These are phyloP conservation scores for Escallonia rubra DNA, from an alignment of 129 eudicot genomes.

Conservation along the genomic window DNA sequence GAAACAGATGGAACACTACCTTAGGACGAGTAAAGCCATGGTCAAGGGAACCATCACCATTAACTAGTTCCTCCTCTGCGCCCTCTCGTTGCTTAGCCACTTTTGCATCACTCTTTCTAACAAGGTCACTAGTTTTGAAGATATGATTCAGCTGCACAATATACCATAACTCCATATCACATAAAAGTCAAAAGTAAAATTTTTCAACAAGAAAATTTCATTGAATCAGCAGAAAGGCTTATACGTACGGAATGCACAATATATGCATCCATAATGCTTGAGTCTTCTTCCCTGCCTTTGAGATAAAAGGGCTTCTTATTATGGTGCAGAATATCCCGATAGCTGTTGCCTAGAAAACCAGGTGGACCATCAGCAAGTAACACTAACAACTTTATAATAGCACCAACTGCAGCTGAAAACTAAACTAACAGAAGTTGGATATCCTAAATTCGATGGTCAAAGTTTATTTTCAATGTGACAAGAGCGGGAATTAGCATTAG, in stretches of 20 bases:
- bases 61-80: constrained; percentile 30
- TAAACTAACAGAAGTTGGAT: background rate
- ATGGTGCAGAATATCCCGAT: constrained; percentile 83
- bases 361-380: background rate
- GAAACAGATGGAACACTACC: constrained; percentile 28
- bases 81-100: constrained; percentile 51
- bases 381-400: no score
- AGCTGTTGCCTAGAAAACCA: constrained; percentile 63
- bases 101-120: constrained; percentile 64
- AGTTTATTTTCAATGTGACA: background rate
- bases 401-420: background rate
- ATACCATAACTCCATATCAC: background rate
- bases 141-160: constrained; percentile 85
- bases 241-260: constrained; percentile 74
- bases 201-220: no score
- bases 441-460: background rate
- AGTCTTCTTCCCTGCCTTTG: constrained; percentile 83
- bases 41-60: constrained; percentile 46
- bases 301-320: constrained; percentile 89
- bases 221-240: background rate
- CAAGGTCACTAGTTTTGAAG: constrained; percentile 58
- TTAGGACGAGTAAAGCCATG: constrained; percentile 93
- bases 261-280: constrained; percentile 78
- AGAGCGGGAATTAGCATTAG: background rate
- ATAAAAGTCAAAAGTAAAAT: background rate